Evolutionary conservation across 176 grass and related monocot species (phyloP).

Genomic region (Pontederia paniculata): DNA sequence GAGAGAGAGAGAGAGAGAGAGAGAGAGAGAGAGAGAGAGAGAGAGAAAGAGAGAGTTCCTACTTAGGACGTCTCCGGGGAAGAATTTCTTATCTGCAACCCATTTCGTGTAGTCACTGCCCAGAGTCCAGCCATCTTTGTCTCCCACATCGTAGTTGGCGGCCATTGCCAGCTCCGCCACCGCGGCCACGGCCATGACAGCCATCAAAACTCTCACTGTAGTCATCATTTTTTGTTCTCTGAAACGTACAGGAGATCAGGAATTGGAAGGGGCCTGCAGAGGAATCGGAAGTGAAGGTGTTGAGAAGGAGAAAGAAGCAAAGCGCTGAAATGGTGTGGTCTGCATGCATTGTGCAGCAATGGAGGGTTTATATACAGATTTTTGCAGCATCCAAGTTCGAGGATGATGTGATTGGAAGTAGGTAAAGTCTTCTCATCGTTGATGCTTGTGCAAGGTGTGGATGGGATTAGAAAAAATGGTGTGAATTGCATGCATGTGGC

Average conservation of each 20-base stretch:
- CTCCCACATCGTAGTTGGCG: constrained; percentile 50
- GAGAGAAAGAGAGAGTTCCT: background rate
- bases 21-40: background rate
- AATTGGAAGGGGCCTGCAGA: background rate
- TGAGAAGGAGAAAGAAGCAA: no score
- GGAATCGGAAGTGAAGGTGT: background rate
- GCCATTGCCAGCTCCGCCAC: constrained; percentile 15
- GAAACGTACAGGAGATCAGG: background rate
- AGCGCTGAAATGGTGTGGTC: no score
- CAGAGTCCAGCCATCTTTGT: constrained; percentile 56
- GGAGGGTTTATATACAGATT: no score
- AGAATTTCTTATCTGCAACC: constrained; percentile 33
- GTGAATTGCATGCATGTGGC: no score
- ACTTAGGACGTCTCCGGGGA: constrained; percentile 52
- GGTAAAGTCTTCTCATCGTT: no score
- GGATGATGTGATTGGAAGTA: no score
- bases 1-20: background rate
- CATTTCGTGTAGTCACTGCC: constrained; percentile 49
- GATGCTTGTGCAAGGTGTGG: no score
- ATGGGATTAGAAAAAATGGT: no score
- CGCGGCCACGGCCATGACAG: background rate
- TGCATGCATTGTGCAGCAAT: no score
- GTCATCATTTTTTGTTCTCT: background rate
- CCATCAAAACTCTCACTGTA: constrained; percentile 7
- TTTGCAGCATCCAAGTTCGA: no score